Evolutionary conservation across 2,329 filamentous ascomycete species (phyloP).

Genomic region (Neopestalotiopsis rosae): DNA sequence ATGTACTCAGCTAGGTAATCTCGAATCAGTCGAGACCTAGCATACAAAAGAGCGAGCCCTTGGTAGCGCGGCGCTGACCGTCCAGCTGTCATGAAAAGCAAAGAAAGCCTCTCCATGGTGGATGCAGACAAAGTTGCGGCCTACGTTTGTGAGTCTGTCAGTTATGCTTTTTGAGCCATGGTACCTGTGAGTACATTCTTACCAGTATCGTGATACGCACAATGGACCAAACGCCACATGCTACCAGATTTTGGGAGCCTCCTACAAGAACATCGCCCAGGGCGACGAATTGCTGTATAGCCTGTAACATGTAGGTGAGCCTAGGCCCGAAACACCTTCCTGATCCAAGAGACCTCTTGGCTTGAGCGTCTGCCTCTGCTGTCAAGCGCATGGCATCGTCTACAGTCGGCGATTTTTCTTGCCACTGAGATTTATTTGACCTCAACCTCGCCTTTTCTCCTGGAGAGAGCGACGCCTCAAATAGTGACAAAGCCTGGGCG

Average conservation of each 20-base stretch:
- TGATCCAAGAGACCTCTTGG: not conserved
- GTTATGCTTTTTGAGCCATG: not conserved
- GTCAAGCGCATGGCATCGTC: not conserved
- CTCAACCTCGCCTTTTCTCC: not conserved
- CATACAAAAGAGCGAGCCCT: not conserved
- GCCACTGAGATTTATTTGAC: not conserved
- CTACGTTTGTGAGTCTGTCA: not conserved
- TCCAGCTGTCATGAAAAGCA: not conserved
- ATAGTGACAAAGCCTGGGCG: not conserved
- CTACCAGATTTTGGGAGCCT: not conserved
- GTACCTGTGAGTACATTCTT: not conserved
- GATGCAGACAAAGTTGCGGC: not conserved
- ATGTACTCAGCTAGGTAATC: not conserved
- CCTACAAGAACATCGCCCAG: not conserved
- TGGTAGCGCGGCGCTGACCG: not conserved
- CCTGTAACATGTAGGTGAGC: not conserved
- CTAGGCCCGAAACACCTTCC: not conserved
- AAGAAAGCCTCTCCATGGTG: not conserved
- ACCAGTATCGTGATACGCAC: not conserved
- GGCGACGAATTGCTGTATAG: not conserved
- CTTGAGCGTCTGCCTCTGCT: not conserved
- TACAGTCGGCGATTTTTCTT: not conserved
- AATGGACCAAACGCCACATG: not conserved
- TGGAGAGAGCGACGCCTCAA: not conserved
- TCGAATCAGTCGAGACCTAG: not conserved